Conservation (phyloP, 176 grass and related monocot genomes). For the Elymus sibiricus region DNA sequence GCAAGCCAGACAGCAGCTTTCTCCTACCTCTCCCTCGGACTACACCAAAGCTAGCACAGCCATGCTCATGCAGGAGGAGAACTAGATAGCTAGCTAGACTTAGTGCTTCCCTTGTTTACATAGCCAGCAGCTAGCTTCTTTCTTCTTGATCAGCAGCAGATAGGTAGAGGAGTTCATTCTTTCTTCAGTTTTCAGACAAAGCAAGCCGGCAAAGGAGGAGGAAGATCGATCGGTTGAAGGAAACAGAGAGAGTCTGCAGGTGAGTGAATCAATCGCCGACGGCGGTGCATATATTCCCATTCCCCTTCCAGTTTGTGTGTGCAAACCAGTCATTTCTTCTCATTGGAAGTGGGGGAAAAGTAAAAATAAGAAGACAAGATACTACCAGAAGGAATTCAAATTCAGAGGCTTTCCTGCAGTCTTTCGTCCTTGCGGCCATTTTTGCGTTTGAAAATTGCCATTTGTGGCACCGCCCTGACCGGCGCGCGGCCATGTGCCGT, state of each 20-base stretch:
- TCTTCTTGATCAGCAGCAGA: conserved; percentile 30
- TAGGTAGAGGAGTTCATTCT: neutral
- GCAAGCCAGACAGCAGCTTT: conserved; percentile 17
- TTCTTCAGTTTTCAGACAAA: neutral
- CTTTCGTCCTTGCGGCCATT: neutral
- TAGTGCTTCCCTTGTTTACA: conserved; percentile 19
- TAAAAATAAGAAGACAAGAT: neutral
- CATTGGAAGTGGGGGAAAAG: neutral
- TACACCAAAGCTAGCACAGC: neutral
- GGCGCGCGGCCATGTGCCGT: neutral
- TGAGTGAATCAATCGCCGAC: conserved; percentile 25
- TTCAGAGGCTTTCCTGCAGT: neutral
- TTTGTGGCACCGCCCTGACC: neutral
- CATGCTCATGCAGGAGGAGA: conserved; percentile 25
- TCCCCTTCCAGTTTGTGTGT: neutral
- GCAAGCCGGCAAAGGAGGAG: neutral
- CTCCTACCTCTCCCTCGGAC: neutral
- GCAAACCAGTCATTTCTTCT: conserved; percentile 4
- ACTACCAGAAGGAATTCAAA: neutral
- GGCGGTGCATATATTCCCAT: neutral
- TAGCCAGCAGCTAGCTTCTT: neutral
- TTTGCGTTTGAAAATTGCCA: neutral
- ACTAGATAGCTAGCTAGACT: conserved; percentile 13
- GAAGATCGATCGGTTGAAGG: neutral
- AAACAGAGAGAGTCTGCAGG: conserved; percentile 6